phyloP scores from a whole-genome alignment of 495 filamentous ascomycete species.

The Lophiostoma macrostomum region DNA sequence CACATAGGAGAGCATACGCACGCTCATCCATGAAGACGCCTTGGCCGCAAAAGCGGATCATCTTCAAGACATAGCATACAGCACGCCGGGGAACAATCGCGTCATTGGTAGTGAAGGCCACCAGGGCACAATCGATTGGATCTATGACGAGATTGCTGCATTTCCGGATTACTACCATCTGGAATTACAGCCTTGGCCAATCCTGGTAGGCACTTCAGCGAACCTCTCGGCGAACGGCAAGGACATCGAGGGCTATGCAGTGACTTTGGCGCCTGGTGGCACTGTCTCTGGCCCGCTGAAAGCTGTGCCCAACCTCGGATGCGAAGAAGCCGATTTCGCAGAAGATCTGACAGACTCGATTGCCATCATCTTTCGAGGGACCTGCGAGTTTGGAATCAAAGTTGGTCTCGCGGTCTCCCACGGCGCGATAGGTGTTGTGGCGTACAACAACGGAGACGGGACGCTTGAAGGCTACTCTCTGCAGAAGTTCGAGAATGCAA shows the following conservation, averaged over 20 bases:
- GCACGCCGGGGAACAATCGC: slow-evolving; percentile 50
- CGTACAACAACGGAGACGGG: slow-evolving; percentile 65
- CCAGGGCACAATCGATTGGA: slow-evolving; percentile 60
- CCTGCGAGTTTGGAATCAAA: slow-evolving; percentile 61
- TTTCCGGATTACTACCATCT: slow-evolving; percentile 58
- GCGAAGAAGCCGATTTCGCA: slow-evolving; percentile 54
- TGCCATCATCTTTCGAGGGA: slow-evolving; percentile 61
- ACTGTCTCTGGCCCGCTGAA: slow-evolving; percentile 47
- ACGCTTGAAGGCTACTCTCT: slow-evolving; percentile 54
- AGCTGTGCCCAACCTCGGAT: slow-evolving; percentile 55
- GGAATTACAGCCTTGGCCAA: slow-evolving; percentile 55
- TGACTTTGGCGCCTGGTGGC: slow-evolving; percentile 51
- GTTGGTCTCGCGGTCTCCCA: slow-evolving; percentile 55
- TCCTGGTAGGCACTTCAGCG: slow-evolving; percentile 34
- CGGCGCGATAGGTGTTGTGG: slow-evolving; percentile 55
- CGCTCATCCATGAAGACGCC: slow-evolving; percentile 39
- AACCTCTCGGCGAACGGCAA: slow-evolving; percentile 38
- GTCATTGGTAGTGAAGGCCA: slow-evolving; percentile 62
- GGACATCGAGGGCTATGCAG: slow-evolving; percentile 30
- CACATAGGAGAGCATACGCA: slow-evolving; percentile 44
- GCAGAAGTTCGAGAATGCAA: slow-evolving; percentile 45
- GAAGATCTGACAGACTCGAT: slow-evolving; percentile 52
- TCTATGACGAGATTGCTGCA: slow-evolving; percentile 51
- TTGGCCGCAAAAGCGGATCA: slow-evolving; percentile 41
- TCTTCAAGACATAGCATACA: slow-evolving; percentile 49